phyloP scores from a whole-genome alignment of 768 basidiomycete species.

The Exsudoporus frostii region DNA sequence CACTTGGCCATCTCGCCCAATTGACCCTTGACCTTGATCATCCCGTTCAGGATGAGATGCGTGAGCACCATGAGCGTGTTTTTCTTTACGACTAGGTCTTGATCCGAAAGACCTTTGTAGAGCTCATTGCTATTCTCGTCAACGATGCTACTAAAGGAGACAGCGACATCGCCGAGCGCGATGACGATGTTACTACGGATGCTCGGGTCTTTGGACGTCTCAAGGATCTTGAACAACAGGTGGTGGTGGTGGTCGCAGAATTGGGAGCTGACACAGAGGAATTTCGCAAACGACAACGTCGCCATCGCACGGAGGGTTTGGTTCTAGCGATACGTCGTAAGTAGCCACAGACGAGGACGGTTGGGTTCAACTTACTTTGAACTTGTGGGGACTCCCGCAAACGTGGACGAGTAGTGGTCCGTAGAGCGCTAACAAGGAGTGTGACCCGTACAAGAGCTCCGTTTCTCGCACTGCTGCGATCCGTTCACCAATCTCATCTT shows the following conservation, averaged over 20 bases:
- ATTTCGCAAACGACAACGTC: slow-evolving; percentile 87
- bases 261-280: slow-evolving; percentile 90
- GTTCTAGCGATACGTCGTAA: slow-evolving; percentile 52
- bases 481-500: slow-evolving; percentile 96
- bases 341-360: not conserved
- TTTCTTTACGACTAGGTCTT: slow-evolving; percentile 90
- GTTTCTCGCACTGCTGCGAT: slow-evolving; percentile 81
- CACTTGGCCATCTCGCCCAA: slow-evolving; percentile 99
- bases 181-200: slow-evolving; percentile 97
- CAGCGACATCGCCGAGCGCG: slow-evolving; percentile 94
- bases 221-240: slow-evolving; percentile 90
- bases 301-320: slow-evolving; percentile 82
- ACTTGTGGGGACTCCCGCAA: slow-evolving; percentile 85
- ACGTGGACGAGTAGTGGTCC: slow-evolving; percentile 91
- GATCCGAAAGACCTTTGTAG: slow-evolving; percentile 90
- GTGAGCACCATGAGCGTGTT: slow-evolving; percentile 99
- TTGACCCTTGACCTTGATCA: slow-evolving; percentile 99
- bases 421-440: slow-evolving; percentile 79
- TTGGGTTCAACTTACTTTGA: slow-evolving; percentile 55
- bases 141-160: slow-evolving; percentile 95
- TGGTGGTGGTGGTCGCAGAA: slow-evolving; percentile 91
- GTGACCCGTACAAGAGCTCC: slow-evolving; percentile 80
- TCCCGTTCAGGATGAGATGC: slow-evolving; percentile 94
- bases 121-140: slow-evolving; percentile 96
- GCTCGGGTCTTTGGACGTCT: slow-evolving; percentile 84